Percentiles rank a stretch among this genome's conserved stretches.
These are phyloP conservation scores for Ziziphus jujuba DNA, from an alignment of 306 rosid genomes.

Conservation along the genomic window DNA sequence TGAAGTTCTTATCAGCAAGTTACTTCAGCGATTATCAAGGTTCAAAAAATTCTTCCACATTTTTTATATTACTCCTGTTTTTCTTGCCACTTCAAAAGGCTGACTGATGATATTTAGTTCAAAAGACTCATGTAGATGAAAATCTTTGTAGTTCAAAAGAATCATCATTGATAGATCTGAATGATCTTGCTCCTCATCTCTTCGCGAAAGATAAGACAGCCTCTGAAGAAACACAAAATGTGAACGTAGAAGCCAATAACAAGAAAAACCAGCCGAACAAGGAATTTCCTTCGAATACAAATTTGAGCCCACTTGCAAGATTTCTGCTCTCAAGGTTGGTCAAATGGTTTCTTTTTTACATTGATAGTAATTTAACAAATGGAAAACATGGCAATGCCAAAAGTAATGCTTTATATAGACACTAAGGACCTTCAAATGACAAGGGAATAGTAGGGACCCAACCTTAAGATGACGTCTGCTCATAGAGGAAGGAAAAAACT, in stretches of 20 bases:
- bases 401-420: not conserved
- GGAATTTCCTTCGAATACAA: constrained; percentile 66
- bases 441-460: too few species aligned
- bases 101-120: not conserved
- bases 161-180: constrained; percentile 73
- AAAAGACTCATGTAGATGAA: constrained; percentile 9
- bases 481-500: too few species aligned
- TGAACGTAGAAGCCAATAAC: constrained; percentile 43
- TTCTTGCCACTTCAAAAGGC: not conserved
- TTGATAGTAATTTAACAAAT: not conserved
- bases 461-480: too few species aligned
- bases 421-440: too few species aligned
- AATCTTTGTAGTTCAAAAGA: constrained; percentile 68
- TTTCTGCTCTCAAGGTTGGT: constrained; percentile 93
- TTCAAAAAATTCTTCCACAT: constrained; percentile 13
- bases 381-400: not conserved
- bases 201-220: constrained; percentile 49
- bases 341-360: constrained; percentile 8
- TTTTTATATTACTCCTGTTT: not conserved
- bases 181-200: constrained; percentile 61
- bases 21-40: constrained; percentile 90
- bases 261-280: constrained; percentile 62
- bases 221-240: constrained; percentile 49
- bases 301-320: constrained; percentile 90
- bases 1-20: constrained; percentile 64